Percentiles rank a stretch among this genome's conserved stretches.
These are phyloP conservation scores for Fusarium stilboides DNA, from an alignment of 2,329 filamentous ascomycete genomes.

Conservation along the genomic window DNA sequence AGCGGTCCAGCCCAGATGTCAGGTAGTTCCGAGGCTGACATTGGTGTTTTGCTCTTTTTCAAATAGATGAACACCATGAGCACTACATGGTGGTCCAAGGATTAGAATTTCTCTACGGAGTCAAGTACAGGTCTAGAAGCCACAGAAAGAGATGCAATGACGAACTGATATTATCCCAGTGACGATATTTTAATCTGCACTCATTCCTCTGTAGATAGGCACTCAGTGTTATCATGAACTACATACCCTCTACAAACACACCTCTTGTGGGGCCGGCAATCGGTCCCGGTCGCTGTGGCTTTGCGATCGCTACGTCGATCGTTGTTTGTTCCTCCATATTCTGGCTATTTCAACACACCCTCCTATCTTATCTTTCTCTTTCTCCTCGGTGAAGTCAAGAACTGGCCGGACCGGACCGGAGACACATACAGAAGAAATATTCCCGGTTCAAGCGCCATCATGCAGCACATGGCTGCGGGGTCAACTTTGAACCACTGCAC, in stretches of 20 bases:
- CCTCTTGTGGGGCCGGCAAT: constrained; percentile 44
- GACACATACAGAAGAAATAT: not conserved
- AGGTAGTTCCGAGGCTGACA: not conserved
- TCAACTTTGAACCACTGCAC: not conserved
- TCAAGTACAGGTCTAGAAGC: not conserved
- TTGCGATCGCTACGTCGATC: constrained; percentile 2
- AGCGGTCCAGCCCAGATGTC: constrained; percentile 1
- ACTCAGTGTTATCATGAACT: not conserved
- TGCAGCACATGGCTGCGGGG: not conserved
- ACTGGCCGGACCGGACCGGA: constrained; percentile 38
- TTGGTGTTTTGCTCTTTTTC: not conserved
- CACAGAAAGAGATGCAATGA: not conserved
- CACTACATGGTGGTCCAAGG: not conserved
- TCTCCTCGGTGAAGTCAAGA: constrained; percentile 16
- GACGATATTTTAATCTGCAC: no score
- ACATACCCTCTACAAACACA: not conserved
- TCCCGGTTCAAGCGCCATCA: constrained; percentile 7
- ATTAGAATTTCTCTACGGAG: no score
- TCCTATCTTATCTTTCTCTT: constrained; percentile 5
- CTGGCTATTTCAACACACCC: not conserved
- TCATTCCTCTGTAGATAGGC: not conserved
- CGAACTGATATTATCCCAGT: not conserved
- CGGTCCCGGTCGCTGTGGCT: constrained; percentile 44
- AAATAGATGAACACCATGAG: not conserved
- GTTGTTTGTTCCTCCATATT: constrained; percentile 19